Evolutionary conservation across 257 asterid species (phyloP).

Genomic region (Verbena officinalis): DNA sequence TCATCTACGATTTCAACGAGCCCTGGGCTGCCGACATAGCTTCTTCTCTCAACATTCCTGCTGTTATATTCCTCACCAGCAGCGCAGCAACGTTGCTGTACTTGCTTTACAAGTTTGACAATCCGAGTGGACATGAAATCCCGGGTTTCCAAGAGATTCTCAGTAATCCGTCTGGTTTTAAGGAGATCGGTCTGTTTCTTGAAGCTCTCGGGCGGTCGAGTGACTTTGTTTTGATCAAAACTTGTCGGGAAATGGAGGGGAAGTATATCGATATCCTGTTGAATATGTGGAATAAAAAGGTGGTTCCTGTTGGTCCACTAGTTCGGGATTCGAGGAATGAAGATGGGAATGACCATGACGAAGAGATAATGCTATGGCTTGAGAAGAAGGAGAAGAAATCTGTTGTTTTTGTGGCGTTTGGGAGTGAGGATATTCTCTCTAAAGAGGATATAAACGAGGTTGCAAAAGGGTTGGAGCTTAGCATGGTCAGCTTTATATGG

Average conservation of each 20-base stretch:
- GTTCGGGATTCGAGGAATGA: conserved; percentile 25
- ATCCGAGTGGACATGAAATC: conserved; percentile 23
- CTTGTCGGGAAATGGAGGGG: conserved; percentile 55
- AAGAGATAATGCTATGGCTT: conserved; percentile 9
- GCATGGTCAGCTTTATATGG: conserved; percentile 20
- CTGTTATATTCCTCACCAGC: conserved; percentile 44
- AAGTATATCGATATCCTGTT: conserved; percentile 51
- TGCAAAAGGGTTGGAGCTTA: conserved; percentile 21
- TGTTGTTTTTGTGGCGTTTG: conserved; percentile 7
- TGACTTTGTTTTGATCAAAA: conserved; percentile 47
- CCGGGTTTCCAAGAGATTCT: conserved; percentile 39
- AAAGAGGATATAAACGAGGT: conserved; percentile 12
- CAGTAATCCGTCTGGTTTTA: not conserved
- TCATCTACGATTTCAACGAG: conserved; percentile 60
- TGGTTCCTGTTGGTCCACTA: conserved; percentile 59
- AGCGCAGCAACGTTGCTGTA: conserved; percentile 48
- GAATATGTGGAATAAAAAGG: conserved; percentile 28
- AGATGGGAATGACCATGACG: not conserved
- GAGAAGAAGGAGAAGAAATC: conserved; percentile 5
- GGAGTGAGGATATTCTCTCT: conserved; percentile 15
- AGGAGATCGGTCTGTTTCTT: conserved; percentile 7
- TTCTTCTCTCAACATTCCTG: conserved; percentile 37
- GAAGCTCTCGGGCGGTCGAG: conserved; percentile 30
- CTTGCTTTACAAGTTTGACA: not conserved
- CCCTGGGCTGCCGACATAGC: conserved; percentile 65